phyloP scores from a whole-genome alignment of 805 yeast species.

The Priceomyces melissophilus region DNA sequence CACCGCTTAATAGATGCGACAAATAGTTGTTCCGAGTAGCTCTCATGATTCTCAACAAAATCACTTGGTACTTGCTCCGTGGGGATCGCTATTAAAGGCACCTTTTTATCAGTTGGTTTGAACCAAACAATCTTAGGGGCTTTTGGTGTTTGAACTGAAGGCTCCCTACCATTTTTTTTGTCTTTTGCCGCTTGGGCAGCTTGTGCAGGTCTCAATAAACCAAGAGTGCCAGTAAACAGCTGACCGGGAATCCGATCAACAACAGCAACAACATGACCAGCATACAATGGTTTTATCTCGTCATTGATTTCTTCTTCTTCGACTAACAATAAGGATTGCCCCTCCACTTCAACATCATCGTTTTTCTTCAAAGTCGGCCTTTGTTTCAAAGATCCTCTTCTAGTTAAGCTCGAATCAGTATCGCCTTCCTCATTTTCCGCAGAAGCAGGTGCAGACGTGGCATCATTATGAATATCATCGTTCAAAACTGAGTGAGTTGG shows the following conservation, averaged over 20 bases:
- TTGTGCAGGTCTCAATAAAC: slow-evolving; percentile 91
- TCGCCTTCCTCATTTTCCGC: slow-evolving; percentile 27
- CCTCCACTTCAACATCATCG: slow-evolving; percentile 98
- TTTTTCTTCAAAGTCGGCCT: slow-evolving; percentile 96
- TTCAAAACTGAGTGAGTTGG: slow-evolving; percentile 37
- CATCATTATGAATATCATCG: slow-evolving; percentile 79
- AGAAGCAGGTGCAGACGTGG: slow-evolving; percentile 52
- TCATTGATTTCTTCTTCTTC: slow-evolving; percentile 96
- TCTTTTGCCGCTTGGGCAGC: slow-evolving; percentile 79
- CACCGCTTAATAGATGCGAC: slow-evolving; percentile 96
- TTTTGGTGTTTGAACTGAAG: slow-evolving; percentile 41
- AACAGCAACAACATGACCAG: slow-evolving; percentile 98
- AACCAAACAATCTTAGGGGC: slow-evolving; percentile 98
- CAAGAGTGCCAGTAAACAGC: slow-evolving; percentile 89
- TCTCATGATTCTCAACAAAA: slow-evolving; percentile 87
- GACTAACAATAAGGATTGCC: slow-evolving; percentile 83
- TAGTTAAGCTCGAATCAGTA: slow-evolving; percentile 38
- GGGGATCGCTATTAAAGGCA: slow-evolving; percentile 96
- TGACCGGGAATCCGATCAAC: slow-evolving; percentile 98
- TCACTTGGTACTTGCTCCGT: slow-evolving; percentile 97
- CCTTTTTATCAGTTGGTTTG: slow-evolving; percentile 97
- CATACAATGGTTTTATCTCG: slow-evolving; percentile 88
- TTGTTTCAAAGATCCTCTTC: slow-evolving; percentile 89
- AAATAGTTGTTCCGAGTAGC: slow-evolving; percentile 75
- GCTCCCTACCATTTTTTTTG: slow-evolving; percentile 44